These are phyloP conservation scores for Ambrosia hybrid DNA, from an alignment of 140 eudicot species.

Conservation along the genomic window DNA sequence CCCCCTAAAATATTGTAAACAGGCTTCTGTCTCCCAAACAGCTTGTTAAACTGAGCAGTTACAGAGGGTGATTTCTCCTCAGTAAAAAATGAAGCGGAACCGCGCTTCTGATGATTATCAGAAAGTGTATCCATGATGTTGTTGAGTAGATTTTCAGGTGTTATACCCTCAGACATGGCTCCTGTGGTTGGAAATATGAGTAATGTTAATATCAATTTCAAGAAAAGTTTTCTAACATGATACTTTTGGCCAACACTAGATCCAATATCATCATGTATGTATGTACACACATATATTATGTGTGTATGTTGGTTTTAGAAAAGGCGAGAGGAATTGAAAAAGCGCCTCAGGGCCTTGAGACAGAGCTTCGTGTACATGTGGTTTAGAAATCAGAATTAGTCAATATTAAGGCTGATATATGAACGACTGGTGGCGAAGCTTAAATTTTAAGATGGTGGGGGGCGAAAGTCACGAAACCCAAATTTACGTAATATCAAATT, in stretches of 20 bases:
- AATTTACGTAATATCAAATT: too few species aligned
- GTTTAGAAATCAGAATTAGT: too few species aligned
- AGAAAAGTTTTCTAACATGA: not conserved
- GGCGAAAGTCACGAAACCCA: too few species aligned
- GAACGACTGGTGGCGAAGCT: too few species aligned
- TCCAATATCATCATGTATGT: not conserved
- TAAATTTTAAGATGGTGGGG: too few species aligned
- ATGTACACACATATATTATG: not conserved
- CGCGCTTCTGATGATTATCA: constrained; percentile 54
- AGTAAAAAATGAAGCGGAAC: constrained; percentile 40
- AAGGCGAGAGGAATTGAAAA: too few species aligned
- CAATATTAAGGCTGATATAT: too few species aligned
- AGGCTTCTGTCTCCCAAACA: constrained; percentile 88
- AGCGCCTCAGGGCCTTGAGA: too few species aligned
- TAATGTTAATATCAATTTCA: not conserved
- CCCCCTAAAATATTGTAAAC: constrained; percentile 81
- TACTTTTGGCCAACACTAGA: too few species aligned
- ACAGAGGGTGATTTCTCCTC: constrained; percentile 53
- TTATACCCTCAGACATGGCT: constrained; percentile 71
- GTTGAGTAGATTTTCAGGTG: constrained; percentile 62
- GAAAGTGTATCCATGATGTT: constrained; percentile 71
- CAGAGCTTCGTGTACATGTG: too few species aligned
- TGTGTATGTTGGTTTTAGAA: too few species aligned
- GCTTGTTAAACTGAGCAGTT: constrained; percentile 54
- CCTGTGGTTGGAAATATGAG: constrained; percentile 25